These are phyloP conservation scores for Diaporthe sp. DNA, from an alignment of 2,329 filamentous ascomycete genomes.

Conservation along the genomic window DNA sequence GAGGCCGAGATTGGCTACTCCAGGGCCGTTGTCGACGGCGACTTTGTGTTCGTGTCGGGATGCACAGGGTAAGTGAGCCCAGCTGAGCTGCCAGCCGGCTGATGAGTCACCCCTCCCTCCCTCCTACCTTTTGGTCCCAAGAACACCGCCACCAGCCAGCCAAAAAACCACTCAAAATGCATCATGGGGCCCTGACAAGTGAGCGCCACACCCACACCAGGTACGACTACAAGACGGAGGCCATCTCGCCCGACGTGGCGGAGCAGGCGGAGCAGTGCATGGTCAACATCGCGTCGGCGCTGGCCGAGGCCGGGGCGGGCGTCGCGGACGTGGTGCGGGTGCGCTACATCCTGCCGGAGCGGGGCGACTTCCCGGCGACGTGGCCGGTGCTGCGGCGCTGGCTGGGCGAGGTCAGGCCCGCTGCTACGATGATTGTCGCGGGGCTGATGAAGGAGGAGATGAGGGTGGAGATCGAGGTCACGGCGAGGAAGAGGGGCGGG, in stretches of 20 bases:
- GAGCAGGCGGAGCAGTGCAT: slow-evolving; percentile 66
- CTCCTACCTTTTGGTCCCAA: not conserved
- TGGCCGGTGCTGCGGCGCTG: slow-evolving; percentile 66
- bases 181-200: not conserved
- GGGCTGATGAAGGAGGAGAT: slow-evolving; percentile 64
- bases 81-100: not conserved
- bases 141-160: not conserved
- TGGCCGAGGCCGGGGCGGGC: slow-evolving; percentile 58
- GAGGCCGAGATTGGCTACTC: slow-evolving; percentile 69
- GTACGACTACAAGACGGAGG: slow-evolving; percentile 64
- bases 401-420: slow-evolving; percentile 64
- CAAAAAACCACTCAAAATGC: not conserved
- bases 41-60: slow-evolving; percentile 67
- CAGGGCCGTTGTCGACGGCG: slow-evolving; percentile 64
- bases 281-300: slow-evolving; percentile 60
- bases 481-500: slow-evolving; percentile 45
- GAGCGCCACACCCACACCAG: slow-evolving; percentile 47
- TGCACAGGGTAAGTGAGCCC: slow-evolving; percentile 62
- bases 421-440: slow-evolving; percentile 68
- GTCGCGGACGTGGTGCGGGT: slow-evolving; percentile 66
- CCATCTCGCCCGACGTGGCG: slow-evolving; percentile 59
- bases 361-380: slow-evolving; percentile 61
- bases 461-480: slow-evolving; percentile 56
- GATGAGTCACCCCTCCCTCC: not conserved
- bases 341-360: slow-evolving; percentile 65